Percentiles rank a stretch among this genome's conserved stretches.
Conservation (phyloP, 2,329 filamentous ascomycete genomes). For the Fusarium liriodendri region DNA sequence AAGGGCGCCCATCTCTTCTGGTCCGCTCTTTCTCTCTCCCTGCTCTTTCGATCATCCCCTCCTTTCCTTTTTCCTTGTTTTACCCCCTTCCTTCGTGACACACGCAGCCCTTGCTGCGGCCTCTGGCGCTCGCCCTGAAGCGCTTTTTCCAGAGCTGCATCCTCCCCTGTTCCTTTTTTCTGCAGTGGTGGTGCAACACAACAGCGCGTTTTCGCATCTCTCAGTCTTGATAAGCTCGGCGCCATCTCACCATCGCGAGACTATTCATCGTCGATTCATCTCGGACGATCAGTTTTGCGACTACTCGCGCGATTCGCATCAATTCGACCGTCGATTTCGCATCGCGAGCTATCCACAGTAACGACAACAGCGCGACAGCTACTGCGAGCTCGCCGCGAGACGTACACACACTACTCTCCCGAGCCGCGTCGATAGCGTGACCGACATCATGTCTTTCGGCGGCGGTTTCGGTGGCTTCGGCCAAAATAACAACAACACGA, state of each 20-base stretch:
- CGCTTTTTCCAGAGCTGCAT: constrained; percentile 17
- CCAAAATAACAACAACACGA: constrained; percentile 59
- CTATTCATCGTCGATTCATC: neutral
- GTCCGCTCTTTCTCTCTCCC: constrained; percentile 28
- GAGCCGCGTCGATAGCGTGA: constrained; percentile 34
- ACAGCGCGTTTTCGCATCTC: constrained; percentile 22
- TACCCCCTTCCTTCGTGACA: constrained; percentile 17
- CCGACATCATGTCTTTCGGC: constrained; percentile 65
- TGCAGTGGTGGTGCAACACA: constrained; percentile 16
- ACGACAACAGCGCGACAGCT: constrained; percentile 35
- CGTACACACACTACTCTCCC: constrained; percentile 26
- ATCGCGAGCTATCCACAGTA: constrained; percentile 24
- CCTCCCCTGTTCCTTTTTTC: constrained; percentile 19
- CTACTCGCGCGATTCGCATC: constrained; percentile 10
- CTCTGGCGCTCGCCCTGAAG: constrained; percentile 15
- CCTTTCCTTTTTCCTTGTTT: constrained; percentile 25
- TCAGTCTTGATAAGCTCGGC: constrained; percentile 9
- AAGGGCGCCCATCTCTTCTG: constrained; percentile 43
- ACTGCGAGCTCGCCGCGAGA: constrained; percentile 23
- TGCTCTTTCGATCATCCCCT: constrained; percentile 25
- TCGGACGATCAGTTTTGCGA: constrained; percentile 9
- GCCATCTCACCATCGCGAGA: constrained; percentile 8
- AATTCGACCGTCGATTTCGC: constrained; percentile 32
- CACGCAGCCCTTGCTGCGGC: constrained; percentile 13
- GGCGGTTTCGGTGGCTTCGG: constrained; percentile 65